Evolutionary conservation across 2,329 filamentous ascomycete species (phyloP).

Genomic region (Penicillium sp.): DNA sequence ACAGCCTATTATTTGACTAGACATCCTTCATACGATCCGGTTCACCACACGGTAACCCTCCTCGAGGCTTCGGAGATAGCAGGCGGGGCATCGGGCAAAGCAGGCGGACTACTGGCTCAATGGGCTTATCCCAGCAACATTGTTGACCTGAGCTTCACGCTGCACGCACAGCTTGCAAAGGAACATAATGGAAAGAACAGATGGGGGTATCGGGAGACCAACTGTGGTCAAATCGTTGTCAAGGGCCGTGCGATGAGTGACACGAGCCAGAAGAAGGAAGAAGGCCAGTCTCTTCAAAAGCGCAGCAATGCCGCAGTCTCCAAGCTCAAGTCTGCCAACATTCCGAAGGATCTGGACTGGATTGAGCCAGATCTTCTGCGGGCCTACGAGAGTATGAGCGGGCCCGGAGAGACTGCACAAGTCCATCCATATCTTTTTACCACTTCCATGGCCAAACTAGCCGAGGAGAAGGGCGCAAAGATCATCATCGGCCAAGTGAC

Average conservation of each 20-base stretch:
- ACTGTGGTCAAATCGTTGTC: slow-evolving; percentile 63
- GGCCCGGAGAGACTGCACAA: slow-evolving; percentile 74
- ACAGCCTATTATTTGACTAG: slow-evolving; percentile 87
- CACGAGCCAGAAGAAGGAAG: slow-evolving; percentile 28
- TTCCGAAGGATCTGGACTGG: slow-evolving; percentile 82
- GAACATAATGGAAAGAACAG: slow-evolving; percentile 69
- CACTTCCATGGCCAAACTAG: slow-evolving; percentile 70
- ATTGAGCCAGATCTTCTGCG: slow-evolving; percentile 61
- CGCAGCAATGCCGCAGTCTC: slow-evolving; percentile 47
- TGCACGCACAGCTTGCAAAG: slow-evolving; percentile 78
- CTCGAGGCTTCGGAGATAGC: slow-evolving; percentile 82
- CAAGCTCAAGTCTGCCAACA: slow-evolving; percentile 50
- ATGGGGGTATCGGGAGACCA: slow-evolving; percentile 82
- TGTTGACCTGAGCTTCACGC: slow-evolving; percentile 75
- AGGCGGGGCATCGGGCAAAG: slow-evolving; percentile 89
- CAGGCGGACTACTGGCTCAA: slow-evolving; percentile 78
- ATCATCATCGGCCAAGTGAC: slow-evolving; percentile 66
- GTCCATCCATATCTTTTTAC: slow-evolving; percentile 93
- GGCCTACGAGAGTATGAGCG: slow-evolving; percentile 78
- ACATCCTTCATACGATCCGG: slow-evolving; percentile 71
- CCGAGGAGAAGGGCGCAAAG: slow-evolving; percentile 61
- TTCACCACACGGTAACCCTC: slow-evolving; percentile 71
- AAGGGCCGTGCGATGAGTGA: slow-evolving; percentile 39
- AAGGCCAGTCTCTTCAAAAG: slow-evolving; percentile 50
- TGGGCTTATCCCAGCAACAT: slow-evolving; percentile 87